Evolutionary conservation across 257 asterid species (phyloP), one percentile per base, ranked within the genome.

Genomic region (Jasminum sambac): DNA sequence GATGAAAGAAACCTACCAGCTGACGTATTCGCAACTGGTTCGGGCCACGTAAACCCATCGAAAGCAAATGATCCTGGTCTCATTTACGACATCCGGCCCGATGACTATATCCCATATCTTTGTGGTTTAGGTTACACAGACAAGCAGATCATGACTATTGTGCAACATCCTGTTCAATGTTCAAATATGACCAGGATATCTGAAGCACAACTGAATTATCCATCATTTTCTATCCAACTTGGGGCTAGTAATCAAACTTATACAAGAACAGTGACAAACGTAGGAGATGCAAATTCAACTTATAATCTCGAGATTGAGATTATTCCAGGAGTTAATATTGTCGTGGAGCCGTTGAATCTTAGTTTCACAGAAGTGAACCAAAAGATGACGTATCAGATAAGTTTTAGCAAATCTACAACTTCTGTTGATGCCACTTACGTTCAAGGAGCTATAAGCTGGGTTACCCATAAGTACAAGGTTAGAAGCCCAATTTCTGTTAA

Each of bases 161-260:
- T 74, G 58, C 55, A 26, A 24, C 48, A 21, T 23, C 26, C 30
- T 0, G 71, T 81, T 8, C 55, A 61, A 0, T 81, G 85, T 46
- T 65, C 74, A 12, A 24, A 5, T 3, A 24, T 67, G 30, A 34
- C 71, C 16, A 74, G 69, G 38, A 74, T 81, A 12, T 66, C 76
- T 0, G 82, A 77, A 69, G 42, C 82, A 1, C 76, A 81, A 69
- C 62, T 81, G 62, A 81, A 77, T 26, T 81, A 81, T 48, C 85
- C 83, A 26, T 81, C 85, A 30, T 78, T 79, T 64, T 67, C 84
- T 0, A 43, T 79, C 38, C 12, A 52, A 63, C 73, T 76, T 57
- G 76, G 52, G 25, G 60, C 63, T 0, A 17, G 40, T 11, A 11
- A 12, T 24, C 74, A 75, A 43, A 67, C 61, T 1, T 79, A 75